Conservation (phyloP, 805 yeast species). For the Candida wancherniae region DNA sequence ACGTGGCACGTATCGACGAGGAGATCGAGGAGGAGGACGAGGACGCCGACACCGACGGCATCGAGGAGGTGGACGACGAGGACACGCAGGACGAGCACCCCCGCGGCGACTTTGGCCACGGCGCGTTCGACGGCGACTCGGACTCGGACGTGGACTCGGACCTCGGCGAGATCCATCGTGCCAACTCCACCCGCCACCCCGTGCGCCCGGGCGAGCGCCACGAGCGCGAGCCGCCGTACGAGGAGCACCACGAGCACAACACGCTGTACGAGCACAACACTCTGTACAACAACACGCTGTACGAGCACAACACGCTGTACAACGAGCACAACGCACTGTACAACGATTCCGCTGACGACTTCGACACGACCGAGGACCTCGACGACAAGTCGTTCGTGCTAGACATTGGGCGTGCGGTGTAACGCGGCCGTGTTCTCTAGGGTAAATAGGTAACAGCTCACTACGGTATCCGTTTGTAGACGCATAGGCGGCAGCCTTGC, state of each 20-base stretch:
- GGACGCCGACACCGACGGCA: constrained; percentile 11
- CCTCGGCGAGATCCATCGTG: constrained; percentile 40
- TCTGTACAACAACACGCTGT: no score
- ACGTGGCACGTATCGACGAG: constrained; percentile 44
- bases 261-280: no score
- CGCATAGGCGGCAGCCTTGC: no score
- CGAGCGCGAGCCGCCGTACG: no score
- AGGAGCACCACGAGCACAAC: no score
- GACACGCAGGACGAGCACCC: constrained; percentile 1
- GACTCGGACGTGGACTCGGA: constrained; percentile 43
- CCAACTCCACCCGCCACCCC: constrained; percentile 23
- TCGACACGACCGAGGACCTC: constrained; percentile 4
- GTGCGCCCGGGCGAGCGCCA: neutral
- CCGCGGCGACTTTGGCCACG: constrained; percentile 2
- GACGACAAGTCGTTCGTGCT: constrained; percentile 14
- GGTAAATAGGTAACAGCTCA: no score
- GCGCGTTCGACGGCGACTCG: constrained; percentile 10
- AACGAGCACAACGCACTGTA: no score
- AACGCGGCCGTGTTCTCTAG: neutral
- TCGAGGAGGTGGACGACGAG: constrained; percentile 11
- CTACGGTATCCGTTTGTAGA: no score
- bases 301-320: no score
- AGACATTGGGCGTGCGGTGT: constrained; percentile 8
- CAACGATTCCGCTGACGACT: no score
- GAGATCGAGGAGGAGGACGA: constrained; percentile 32